These are phyloP conservation scores for Alternaria panax DNA, from an alignment of 2,329 filamentous ascomycete species.

Conservation along the genomic window DNA sequence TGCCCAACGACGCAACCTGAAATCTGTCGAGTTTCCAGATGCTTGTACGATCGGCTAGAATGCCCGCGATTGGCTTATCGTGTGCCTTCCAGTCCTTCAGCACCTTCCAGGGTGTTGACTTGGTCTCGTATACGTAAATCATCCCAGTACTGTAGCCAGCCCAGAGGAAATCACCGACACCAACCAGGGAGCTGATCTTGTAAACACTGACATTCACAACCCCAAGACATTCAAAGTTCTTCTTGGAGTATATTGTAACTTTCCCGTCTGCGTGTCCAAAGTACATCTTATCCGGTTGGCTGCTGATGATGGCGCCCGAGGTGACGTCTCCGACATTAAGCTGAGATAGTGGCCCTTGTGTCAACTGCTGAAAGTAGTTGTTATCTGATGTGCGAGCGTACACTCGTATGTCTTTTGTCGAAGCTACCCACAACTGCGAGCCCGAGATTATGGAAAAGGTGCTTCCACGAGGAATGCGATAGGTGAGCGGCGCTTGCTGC, in stretches of 20 bases:
- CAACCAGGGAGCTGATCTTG: constrained; percentile 88
- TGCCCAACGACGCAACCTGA: constrained; percentile 86
- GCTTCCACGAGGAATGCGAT: constrained; percentile 79
- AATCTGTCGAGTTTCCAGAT: constrained; percentile 84
- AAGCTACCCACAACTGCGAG: constrained; percentile 84
- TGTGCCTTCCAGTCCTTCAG: constrained; percentile 97
- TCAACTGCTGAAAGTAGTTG: constrained; percentile 75
- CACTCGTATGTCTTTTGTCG: constrained; percentile 84
- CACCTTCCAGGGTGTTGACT: constrained; percentile 81
- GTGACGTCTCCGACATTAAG: constrained; percentile 85
- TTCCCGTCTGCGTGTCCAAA: constrained; percentile 95
- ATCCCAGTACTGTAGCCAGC: constrained; percentile 93
- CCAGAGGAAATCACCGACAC: constrained; percentile 86
- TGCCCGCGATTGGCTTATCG: constrained; percentile 78
- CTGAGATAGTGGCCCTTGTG: constrained; percentile 73
- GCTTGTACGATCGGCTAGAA: constrained; percentile 80
- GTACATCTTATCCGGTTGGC: constrained; percentile 80
- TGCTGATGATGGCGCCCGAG: constrained; percentile 77
- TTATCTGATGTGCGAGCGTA: constrained; percentile 77
- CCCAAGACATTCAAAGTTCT: constrained; percentile 77
- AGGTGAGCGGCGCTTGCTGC: constrained; percentile 75
- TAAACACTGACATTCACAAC: constrained; percentile 88
- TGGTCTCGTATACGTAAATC: constrained; percentile 90
- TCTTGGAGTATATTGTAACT: constrained; percentile 86
- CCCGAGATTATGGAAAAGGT: constrained; percentile 89